Evolutionary conservation across 345 rosid genomes (phyloP).

Genomic region (Salix caprea): DNA sequence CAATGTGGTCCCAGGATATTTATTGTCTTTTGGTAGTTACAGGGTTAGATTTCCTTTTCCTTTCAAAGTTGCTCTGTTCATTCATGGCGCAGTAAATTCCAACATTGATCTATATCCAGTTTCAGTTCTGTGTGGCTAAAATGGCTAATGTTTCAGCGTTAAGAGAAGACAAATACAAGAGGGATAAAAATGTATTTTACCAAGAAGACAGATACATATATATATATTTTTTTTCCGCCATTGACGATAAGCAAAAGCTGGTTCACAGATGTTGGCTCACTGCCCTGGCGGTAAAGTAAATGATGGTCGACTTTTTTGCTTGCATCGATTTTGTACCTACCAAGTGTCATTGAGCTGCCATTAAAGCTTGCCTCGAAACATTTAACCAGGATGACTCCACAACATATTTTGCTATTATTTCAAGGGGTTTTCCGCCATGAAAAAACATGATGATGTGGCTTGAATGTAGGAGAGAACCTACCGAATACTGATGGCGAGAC

Average conservation of each 20-base stretch:
- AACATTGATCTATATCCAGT: too few relatives aligned
- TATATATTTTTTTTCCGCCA: too few relatives aligned
- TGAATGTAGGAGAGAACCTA: neutral
- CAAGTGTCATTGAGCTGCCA: neutral
- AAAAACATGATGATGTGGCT: neutral
- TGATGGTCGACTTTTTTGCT: neutral
- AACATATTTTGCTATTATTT: neutral
- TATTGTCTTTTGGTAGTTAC: constrained; percentile 9
- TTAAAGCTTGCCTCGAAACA: neutral
- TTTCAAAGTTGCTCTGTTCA: neutral
- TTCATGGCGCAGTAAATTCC: too few relatives aligned
- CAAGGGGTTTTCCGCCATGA: neutral
- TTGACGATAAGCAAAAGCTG: too few relatives aligned
- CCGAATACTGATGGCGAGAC: neutral
- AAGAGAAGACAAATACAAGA: too few relatives aligned
- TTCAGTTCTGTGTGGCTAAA: too few relatives aligned
- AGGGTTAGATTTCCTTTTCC: neutral
- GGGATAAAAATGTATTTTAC: too few relatives aligned
- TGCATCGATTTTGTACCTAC: neutral
- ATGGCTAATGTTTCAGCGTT: too few relatives aligned
- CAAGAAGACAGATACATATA: too few relatives aligned
- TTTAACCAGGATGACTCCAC: neutral
- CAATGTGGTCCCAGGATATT: constrained; percentile 12
- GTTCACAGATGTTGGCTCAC: too few relatives aligned
- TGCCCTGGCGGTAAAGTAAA: too few relatives aligned